phyloP scores from a whole-genome alignment of 2,329 filamentous ascomycete species.

The Fusarium pseudoanthophilum region DNA sequence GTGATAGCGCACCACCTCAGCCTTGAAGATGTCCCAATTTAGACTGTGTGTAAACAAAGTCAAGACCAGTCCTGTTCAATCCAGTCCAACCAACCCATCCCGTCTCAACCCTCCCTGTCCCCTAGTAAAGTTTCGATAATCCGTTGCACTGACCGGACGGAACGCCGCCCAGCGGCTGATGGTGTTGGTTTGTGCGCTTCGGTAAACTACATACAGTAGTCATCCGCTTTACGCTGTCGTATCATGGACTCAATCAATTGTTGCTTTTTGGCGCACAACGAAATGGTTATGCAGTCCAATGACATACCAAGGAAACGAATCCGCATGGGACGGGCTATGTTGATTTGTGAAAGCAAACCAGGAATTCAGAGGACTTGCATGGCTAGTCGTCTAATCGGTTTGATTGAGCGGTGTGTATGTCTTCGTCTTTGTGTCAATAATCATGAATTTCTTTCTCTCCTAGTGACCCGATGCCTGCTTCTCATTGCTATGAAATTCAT shows the following conservation, averaged over 20 bases:
- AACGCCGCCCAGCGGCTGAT: constrained; percentile 20
- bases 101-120: constrained; percentile 11
- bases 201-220: constrained; percentile 15
- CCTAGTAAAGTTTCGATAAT: constrained; percentile 24
- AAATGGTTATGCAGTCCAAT: constrained; percentile 23
- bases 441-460: not conserved
- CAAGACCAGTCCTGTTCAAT: constrained; percentile 12
- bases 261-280: constrained; percentile 4
- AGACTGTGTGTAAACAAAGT: constrained; percentile 11
- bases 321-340: constrained; percentile 10
- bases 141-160: constrained; percentile 31
- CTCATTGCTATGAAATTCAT: constrained; percentile 12
- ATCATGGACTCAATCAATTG: constrained; percentile 7
- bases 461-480: not conserved
- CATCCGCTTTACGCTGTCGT: constrained; percentile 16
- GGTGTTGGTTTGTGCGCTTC: constrained; percentile 11
- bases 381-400: not conserved
- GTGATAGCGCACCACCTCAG: constrained; percentile 39
- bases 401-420: constrained; percentile 26
- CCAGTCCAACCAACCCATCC: constrained; percentile 23
- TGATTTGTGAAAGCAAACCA: constrained; percentile 11
- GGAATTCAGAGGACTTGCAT: constrained; percentile 2
- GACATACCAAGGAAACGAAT: constrained; percentile 12
- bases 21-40: constrained; percentile 32
- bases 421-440: constrained; percentile 3